Evolutionary conservation across 495 filamentous ascomycete genomes (phyloP), one percentile per base, ranked within the genome.

Genomic region (Penicillium arizonense): DNA sequence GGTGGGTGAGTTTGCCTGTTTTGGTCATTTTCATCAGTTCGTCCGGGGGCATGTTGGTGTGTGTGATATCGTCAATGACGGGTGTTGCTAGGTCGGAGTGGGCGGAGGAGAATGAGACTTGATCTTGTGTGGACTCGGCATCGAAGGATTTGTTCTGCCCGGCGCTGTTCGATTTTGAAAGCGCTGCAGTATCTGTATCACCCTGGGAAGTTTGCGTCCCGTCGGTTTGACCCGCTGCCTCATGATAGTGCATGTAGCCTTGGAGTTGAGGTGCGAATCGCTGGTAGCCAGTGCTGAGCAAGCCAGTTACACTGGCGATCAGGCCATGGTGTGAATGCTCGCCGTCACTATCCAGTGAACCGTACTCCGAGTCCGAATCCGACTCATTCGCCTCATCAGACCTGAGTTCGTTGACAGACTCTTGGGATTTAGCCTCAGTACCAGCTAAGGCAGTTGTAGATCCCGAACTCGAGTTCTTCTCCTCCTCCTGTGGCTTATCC

Each of bases 231-330:
- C 57, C 58, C n/a, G 66, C 32, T 36, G 44, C 20, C 4, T 47
- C 39, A 13, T 74, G 62, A 8, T 66, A 61, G 4, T 74, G 73
- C 14, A 81, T 62, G 41, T 80, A 79, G 41, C 79, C 75, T 1
- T 73, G 57, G 21, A 82, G 80, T 65, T 67, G 78, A 46, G 71
- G 78, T 30, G 68, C 77, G 54, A 66, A 76, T 34, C 67, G 64
- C 55, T 71, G 73, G 16, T 74, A 38, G 10, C 71, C 69, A 2
- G 70, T 61, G 33, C 70, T 73, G 42, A 79, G 61, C 24, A 73
- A 52, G 52, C 70, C 65, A 1, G 75, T 65, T 21, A 80, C 63
- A 37, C 67, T 78, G 10, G 75, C 71, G 42, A 79, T 68, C n/a
- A 80, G 56, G 8, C 73, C 76, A 43, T 70, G 65, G 14, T 69